Conservation (phyloP, 73 alveolate genomes). For the Diophrys sp. region DNA sequence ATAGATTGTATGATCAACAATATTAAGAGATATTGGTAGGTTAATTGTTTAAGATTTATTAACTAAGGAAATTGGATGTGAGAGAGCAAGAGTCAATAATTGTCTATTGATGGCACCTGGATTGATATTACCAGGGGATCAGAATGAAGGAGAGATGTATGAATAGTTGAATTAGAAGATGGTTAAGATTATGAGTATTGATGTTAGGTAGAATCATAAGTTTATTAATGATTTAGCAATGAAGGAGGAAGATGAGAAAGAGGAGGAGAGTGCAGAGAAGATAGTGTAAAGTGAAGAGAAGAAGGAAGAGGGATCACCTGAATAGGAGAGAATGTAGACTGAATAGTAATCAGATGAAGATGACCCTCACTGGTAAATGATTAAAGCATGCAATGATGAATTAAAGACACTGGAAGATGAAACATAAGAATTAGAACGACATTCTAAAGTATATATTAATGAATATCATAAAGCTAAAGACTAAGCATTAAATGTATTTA, state of each 20-base stretch:
- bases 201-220: neutral
- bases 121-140: constrained; percentile 1
- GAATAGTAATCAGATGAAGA: too few species aligned
- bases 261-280: neutral
- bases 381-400: too few species aligned
- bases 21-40: too few species aligned
- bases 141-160: neutral
- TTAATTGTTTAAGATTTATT: too few species aligned
- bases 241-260: neutral
- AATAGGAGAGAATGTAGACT: too few species aligned
- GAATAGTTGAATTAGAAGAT: neutral
- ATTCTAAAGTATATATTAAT: neutral
- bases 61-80: neutral
- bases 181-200: neutral
- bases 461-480: neutral
- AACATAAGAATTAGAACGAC: neutral
- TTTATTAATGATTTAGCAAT: neutral
- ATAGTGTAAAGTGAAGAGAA: neutral
- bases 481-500: neutral
- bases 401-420: neutral
- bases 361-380: too few species aligned
- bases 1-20: too few species aligned
- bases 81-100: neutral
- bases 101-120: neutral
- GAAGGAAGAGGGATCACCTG: too few species aligned